These are phyloP conservation scores for Tolypocladium tropicale DNA, from an alignment of 2,329 filamentous ascomycete genomes.

Conservation along the genomic window DNA sequence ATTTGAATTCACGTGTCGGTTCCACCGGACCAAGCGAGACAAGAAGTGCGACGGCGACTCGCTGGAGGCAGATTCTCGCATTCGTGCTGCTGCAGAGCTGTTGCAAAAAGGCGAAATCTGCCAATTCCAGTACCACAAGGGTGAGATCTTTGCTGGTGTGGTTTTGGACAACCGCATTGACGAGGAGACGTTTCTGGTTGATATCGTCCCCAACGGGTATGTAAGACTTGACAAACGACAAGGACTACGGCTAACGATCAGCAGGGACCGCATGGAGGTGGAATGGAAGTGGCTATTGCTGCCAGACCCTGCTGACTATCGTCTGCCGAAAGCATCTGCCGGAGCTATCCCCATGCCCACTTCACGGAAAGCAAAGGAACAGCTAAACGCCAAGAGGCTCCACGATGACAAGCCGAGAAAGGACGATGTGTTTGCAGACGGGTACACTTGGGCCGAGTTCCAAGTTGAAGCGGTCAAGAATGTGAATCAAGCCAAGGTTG, in stretches of 20 bases:
- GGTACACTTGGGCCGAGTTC: slow-evolving; percentile 73
- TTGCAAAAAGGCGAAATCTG: slow-evolving; percentile 67
- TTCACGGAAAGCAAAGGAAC: slow-evolving; percentile 51
- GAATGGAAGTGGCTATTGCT: slow-evolving; percentile 77
- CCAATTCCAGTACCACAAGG: slow-evolving; percentile 74
- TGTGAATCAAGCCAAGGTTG: slow-evolving; percentile 54
- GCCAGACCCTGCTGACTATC: slow-evolving; percentile 60
- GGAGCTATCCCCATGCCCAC: slow-evolving; percentile 63
- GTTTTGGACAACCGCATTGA: slow-evolving; percentile 72
- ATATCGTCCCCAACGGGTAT: slow-evolving; percentile 77
- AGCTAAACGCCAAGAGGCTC: slow-evolving; percentile 56
- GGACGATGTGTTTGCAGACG: slow-evolving; percentile 57
- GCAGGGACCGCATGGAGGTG: slow-evolving; percentile 62
- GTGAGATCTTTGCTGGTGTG: slow-evolving; percentile 83
- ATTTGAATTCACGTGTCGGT: slow-evolving; percentile 89
- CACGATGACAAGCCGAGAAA: slow-evolving; percentile 52
- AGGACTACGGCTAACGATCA: slow-evolving; percentile 26
- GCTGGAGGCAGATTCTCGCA: slow-evolving; percentile 59
- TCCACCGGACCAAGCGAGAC: slow-evolving; percentile 81
- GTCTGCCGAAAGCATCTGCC: slow-evolving; percentile 62
- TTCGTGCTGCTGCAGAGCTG: slow-evolving; percentile 56
- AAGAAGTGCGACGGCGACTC: slow-evolving; percentile 60
- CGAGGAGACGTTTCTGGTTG: slow-evolving; percentile 68
- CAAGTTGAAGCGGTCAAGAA: slow-evolving; percentile 50
- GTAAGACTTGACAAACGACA: slow-evolving; percentile 18